Conservation (phyloP, 345 rosid species). For the Isatis tinctoria region DNA sequence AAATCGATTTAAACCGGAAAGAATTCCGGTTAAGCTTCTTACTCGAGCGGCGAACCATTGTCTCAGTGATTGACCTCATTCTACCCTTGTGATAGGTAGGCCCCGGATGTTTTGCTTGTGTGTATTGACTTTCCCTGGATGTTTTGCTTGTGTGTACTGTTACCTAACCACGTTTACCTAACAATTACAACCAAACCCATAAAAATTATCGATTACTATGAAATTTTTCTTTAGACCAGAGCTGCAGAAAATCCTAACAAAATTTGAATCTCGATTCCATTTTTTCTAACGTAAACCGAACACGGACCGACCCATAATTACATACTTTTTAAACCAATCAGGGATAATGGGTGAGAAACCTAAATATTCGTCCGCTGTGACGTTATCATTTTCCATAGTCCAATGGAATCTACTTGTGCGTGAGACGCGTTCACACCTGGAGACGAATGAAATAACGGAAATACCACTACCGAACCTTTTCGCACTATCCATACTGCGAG, state of each 20-base stretch:
- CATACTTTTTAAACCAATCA: slow-evolving; percentile 2
- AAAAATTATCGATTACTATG: neutral
- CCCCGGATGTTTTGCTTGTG: no score
- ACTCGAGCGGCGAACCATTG: no score
- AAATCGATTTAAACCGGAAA: no score
- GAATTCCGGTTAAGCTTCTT: no score
- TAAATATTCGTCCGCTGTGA: neutral
- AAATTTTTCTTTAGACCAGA: no score
- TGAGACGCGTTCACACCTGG: slow-evolving; percentile 43
- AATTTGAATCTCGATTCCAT: no score
- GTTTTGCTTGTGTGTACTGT: neutral
- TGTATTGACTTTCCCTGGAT: no score
- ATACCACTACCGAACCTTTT: neutral
- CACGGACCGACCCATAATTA: neutral
- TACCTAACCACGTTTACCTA: neutral
- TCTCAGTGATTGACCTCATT: no score
- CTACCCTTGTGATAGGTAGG: no score
- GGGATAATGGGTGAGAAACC: neutral
- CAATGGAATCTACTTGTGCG: slow-evolving; percentile 34
- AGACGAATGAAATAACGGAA: slow-evolving; percentile 9
- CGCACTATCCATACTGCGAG: neutral
- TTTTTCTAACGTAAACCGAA: neutral
- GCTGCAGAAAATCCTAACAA: no score
- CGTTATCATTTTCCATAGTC: neutral
- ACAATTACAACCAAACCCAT: neutral